Base-by-base conservation (phyloP, 441 rosid genomes). In the Adansonia madagascariensis region DNA sequence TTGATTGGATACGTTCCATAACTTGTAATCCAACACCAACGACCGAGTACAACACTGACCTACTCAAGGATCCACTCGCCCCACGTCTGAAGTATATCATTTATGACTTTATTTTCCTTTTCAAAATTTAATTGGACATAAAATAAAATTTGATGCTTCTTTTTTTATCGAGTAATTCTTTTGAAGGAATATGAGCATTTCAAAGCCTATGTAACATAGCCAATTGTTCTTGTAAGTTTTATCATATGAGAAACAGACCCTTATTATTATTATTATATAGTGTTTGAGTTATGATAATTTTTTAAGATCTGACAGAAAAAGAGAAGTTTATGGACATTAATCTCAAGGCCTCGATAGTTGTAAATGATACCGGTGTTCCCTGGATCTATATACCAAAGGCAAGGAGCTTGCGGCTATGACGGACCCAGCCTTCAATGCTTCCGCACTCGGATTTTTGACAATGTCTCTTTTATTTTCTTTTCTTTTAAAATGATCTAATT, bases 291-390 rank as follows among this genome's bases (percentile, higher is more conserved):
- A 24, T 24, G n/a, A 24, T 61, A 3, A 12, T 35, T 24, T 20
- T 15, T 27, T 27, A 39, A 7, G 35, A 39, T 59, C 27, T 77
- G 75, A 17, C 20, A 10, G 27, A 50, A 24, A 4, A 17, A n/a
- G 59, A 17, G 10, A 61, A 61, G 14, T 61, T 60, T 61, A 61
- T 27, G 43, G 66, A 11, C 66, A 61, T 61, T 61, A 11, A 61
- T 61, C 66, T 11, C 17, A 3, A 3, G 4, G 17, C 59, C 49
- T 76, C 70, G 77, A 55, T 72, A 73, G 62, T n/a, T 52, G 80
- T 20, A 35, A 35, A 35, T 35, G 4, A 35, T 35, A 76, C 75
- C 47, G 27, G 47, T 52, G 61, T 52, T 71, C 63, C 35, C 39
- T 53, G 75, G 63, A 53, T 71, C 11, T 31, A 70, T n/a, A 17